Evolutionary conservation across 2,329 filamentous ascomycete species (phyloP).

Genomic region (Huntiella omanensis): DNA sequence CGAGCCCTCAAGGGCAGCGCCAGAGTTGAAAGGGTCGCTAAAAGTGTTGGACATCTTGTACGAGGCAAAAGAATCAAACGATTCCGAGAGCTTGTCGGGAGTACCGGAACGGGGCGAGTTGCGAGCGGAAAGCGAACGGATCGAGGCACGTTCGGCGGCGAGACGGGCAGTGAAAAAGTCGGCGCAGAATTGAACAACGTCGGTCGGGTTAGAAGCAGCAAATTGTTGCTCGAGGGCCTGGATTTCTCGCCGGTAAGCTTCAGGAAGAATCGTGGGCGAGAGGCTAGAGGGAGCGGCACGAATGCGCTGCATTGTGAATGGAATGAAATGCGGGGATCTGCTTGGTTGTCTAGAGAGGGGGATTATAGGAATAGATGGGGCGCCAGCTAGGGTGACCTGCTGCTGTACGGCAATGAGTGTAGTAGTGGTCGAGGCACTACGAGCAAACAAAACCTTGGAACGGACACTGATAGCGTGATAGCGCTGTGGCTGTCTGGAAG

Average conservation of each 20-base stretch:
- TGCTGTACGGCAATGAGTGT: too few relatives aligned
- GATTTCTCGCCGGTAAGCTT: constrained; percentile 42
- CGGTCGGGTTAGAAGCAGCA: constrained; percentile 35
- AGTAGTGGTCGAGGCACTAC: too few relatives aligned
- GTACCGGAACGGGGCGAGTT: constrained; percentile 11
- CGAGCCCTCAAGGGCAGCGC: constrained; percentile 37
- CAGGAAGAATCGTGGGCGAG: constrained; percentile 26
- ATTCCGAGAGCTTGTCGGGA: constrained; percentile 7
- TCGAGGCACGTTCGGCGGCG: constrained; percentile 38
- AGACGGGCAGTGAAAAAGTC: constrained; percentile 49
- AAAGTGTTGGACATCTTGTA: constrained; percentile 43
- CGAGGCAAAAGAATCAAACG: constrained; percentile 8
- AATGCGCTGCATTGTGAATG: constrained; percentile 6
- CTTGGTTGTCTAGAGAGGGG: neutral
- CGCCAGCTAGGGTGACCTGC: too few relatives aligned
- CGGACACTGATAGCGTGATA: neutral
- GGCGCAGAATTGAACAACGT: constrained; percentile 52
- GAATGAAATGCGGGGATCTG: neutral
- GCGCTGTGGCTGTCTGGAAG: constrained; percentile 1
- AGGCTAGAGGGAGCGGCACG: constrained; percentile 2
- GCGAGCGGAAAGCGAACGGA: constrained; percentile 8
- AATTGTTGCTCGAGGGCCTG: constrained; percentile 43
- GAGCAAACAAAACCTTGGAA: too few relatives aligned
- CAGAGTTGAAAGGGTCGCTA: constrained; percentile 43
- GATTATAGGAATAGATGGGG: neutral